Evolutionary conservation across 495 filamentous ascomycete genomes (phyloP), one percentile per base, ranked within the genome.

Genomic region (Lepraria neglecta): DNA sequence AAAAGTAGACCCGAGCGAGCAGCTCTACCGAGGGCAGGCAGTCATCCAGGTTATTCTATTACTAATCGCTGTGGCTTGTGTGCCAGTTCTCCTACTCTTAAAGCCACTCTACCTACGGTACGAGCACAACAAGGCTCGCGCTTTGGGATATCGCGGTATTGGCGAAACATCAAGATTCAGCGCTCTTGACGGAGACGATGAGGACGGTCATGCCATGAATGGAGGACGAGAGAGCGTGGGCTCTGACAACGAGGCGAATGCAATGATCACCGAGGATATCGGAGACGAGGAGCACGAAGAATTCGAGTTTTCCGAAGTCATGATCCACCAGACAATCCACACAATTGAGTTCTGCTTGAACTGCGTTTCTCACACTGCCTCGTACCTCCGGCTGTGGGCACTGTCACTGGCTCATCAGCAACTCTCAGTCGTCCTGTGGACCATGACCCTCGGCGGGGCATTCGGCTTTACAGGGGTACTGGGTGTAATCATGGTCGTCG

Each of bases 261-360:
- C 90, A 58, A 90, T 96, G 86, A 90, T 97, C 72, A 88, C 91
- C 0, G 87, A 96, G 70, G 88, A 89, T 65, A 83, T 71, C 35
- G 67, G 64, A n/a, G 80, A 84, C 35, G 86, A 82, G 24, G 88
- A 87, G 61, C 90, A 96, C 67, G 95, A 90, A 68, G 94, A 97
- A 68, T 99, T 99, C 72, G 94, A 97, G 62, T 97, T 97, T 71
- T 80, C 83, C 40, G 94, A 99, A 67, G 79, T 91, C 65, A 95
- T 97, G 89, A 99, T 99, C 69, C 94, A 99, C 73, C 94, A 99
- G 72, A 87, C 96, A 70, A 98, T 98, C 70, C 94, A 98, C 75
- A 98, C 94, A 27, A 97, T 98, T 68, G 94, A 98, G 78, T 99
- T 99, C 77, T 97, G 94, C 74, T 82, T 99, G 65, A 97, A 97